Evolutionary conservation across 2,329 filamentous ascomycete genomes (phyloP).

Genomic region (Colletotrichum incanum): DNA sequence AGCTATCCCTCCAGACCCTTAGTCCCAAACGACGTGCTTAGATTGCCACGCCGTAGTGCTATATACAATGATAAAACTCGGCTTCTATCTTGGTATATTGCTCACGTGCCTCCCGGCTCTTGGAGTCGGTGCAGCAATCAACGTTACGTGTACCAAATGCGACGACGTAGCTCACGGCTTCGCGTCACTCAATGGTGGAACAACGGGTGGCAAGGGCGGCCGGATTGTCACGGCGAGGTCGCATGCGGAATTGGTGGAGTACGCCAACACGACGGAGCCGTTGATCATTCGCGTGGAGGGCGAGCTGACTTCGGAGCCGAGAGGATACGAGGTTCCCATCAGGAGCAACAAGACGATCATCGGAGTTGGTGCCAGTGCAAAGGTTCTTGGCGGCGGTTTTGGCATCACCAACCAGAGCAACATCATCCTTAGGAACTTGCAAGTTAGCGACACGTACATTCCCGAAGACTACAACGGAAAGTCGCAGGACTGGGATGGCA

Average conservation of each 20-base stretch:
- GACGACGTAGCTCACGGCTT: conserved; percentile 35
- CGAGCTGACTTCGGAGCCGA: conserved; percentile 48
- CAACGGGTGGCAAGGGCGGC: conserved; percentile 43
- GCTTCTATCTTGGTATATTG: not conserved
- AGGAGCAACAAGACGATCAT: conserved; percentile 65
- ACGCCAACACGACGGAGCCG: conserved; percentile 8
- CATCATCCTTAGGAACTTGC: conserved; percentile 68
- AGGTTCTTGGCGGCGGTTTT: conserved; percentile 57
- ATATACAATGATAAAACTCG: not conserved
- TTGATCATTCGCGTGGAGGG: conserved; percentile 60
- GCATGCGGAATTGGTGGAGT: conserved; percentile 6
- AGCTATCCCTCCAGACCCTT: too few species aligned
- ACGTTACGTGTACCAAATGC: conserved; percentile 1
- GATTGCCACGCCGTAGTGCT: too few species aligned
- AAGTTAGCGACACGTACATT: conserved; percentile 62
- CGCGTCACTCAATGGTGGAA: conserved; percentile 45
- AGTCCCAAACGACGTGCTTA: too few species aligned
- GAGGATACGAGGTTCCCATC: conserved; percentile 57
- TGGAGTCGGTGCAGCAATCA: not conserved
- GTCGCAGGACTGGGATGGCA: conserved; percentile 9
- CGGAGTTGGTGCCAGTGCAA: conserved; percentile 60
- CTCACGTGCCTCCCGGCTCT: not conserved
- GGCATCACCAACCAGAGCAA: conserved; percentile 62
- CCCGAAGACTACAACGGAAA: conserved; percentile 8
- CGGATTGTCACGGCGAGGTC: conserved; percentile 39